These are phyloP conservation scores for Mycena kentingensis DNA, from an alignment of 768 basidiomycete genomes.

Conservation along the genomic window DNA sequence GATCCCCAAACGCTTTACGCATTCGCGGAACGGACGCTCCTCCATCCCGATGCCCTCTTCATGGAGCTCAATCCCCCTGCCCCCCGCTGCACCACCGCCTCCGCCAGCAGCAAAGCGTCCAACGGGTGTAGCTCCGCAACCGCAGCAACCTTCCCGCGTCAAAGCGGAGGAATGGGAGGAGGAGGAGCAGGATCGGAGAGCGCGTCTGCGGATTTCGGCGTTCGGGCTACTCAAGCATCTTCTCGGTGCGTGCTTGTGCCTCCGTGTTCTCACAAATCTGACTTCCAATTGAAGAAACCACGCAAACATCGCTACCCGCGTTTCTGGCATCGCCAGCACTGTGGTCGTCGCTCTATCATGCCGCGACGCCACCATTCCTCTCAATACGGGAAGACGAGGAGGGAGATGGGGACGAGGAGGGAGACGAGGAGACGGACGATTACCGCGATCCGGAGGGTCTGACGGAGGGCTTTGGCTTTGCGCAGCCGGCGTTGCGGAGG, in stretches of 20 bases:
- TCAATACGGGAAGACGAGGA: not conserved
- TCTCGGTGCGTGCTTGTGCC: conserved; percentile 46
- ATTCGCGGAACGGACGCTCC: conserved; percentile 55
- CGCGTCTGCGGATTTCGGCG: conserved; percentile 67
- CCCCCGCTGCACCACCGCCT: conserved; percentile 39
- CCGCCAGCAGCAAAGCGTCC: conserved; percentile 24
- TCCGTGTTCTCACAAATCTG: not conserved
- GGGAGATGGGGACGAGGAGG: conserved; percentile 1
- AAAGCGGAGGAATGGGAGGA: conserved; percentile 68
- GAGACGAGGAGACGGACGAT: not conserved
- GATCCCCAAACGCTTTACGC: conserved; percentile 43
- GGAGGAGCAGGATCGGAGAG: conserved; percentile 65
- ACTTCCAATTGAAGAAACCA: conserved; percentile 19
- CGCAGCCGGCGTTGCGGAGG: conserved; percentile 56
- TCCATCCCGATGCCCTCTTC: conserved; percentile 66
- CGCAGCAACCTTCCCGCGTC: conserved; percentile 26
- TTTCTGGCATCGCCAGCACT: conserved; percentile 53
- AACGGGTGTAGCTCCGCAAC: conserved; percentile 3
- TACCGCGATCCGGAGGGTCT: not conserved
- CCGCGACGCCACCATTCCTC: conserved; percentile 43
- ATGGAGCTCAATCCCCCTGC: conserved; percentile 65
- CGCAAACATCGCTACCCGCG: conserved; percentile 8
- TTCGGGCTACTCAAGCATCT: conserved; percentile 68
- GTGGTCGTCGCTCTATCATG: conserved; percentile 61
- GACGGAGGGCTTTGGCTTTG: conserved; percentile 39